Percentiles rank a stretch among this genome's conserved stretches.
phyloP scores from a whole-genome alignment of 1,284 basidiomycete genomes.

The Leccinum variabile region DNA sequence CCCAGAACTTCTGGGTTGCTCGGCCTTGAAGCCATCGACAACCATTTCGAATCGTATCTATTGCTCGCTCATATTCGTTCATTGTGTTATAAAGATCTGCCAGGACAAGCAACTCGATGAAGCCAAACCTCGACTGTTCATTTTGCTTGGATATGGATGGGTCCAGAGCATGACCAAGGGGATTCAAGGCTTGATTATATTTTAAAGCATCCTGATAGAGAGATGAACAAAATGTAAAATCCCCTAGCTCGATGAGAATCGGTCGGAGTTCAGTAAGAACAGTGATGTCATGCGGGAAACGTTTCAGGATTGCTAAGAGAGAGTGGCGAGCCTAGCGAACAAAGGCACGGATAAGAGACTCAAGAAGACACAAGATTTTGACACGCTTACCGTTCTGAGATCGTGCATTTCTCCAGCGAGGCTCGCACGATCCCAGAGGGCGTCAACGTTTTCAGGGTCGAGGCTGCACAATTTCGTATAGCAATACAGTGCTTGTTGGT shows the following conservation, averaged over 20 bases:
- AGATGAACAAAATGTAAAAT: conserved; percentile 49
- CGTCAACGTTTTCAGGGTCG: conserved; percentile 80
- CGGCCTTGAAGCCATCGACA: conserved; percentile 90
- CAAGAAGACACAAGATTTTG: neutral
- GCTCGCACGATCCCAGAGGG: conserved; percentile 88
- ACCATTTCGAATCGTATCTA: conserved; percentile 73
- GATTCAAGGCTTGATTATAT: conserved; percentile 43
- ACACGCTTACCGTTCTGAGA: conserved; percentile 54
- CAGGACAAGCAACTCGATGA: conserved; percentile 73
- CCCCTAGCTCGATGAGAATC: conserved; percentile 58
- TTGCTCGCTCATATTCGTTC: conserved; percentile 67
- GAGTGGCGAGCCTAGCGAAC: conserved; percentile 66
- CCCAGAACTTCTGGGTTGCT: conserved; percentile 76
- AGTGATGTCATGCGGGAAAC: conserved; percentile 63
- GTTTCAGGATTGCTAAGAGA: conserved; percentile 76
- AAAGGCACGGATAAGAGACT: neutral
- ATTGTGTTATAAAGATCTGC: conserved; percentile 81
- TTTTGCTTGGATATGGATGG: conserved; percentile 52
- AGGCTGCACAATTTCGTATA: conserved; percentile 81
- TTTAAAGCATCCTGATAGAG: conserved; percentile 43
- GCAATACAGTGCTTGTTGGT: conserved; percentile 91
- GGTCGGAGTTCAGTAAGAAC: conserved; percentile 78
- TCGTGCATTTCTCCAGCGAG: conserved; percentile 80
- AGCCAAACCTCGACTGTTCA: conserved; percentile 45
- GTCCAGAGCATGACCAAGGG: conserved; percentile 43